These are phyloP conservation scores for Rhodocollybia butyracea DNA, from an alignment of 768 basidiomycete species.

Conservation along the genomic window DNA sequence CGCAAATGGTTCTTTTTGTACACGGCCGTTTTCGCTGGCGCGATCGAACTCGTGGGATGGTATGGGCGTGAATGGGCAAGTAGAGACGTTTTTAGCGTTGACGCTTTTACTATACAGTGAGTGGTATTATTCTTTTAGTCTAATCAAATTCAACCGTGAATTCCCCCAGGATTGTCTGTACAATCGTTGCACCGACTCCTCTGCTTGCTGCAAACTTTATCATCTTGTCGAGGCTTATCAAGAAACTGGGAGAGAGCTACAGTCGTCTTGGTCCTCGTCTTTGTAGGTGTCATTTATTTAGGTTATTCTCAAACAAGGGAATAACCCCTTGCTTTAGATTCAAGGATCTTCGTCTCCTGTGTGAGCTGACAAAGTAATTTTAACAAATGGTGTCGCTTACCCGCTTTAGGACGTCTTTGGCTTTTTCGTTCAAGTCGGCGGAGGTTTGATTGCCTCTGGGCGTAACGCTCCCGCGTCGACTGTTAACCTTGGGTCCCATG, in stretches of 20 bases:
- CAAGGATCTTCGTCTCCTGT: slow-evolving; percentile 3
- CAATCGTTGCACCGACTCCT: slow-evolving; percentile 48
- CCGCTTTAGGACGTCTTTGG: neutral
- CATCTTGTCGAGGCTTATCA: slow-evolving; percentile 37
- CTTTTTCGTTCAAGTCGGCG: slow-evolving; percentile 1
- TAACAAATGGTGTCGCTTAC: neutral
- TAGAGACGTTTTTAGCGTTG: slow-evolving; percentile 14
- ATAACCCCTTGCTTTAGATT: neutral
- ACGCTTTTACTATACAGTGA: slow-evolving; percentile 39
- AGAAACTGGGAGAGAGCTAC: slow-evolving; percentile 30
- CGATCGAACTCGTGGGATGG: too few relatives aligned
- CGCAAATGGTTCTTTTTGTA: slow-evolving; percentile 31
- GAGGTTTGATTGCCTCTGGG: slow-evolving; percentile 3
- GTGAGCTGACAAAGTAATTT: neutral
- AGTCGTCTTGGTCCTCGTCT: slow-evolving; percentile 29
- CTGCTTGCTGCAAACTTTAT: slow-evolving; percentile 51
- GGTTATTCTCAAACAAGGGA: neutral
- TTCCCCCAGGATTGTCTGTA: slow-evolving; percentile 37
- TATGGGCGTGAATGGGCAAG: slow-evolving; percentile 32
- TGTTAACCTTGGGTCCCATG: slow-evolving; percentile 1
- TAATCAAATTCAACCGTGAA: neutral
- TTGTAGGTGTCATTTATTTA: slow-evolving; percentile 25
- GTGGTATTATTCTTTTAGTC: too few relatives aligned
- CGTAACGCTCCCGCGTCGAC: neutral
- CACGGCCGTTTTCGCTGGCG: slow-evolving; percentile 27